Conservation (phyloP, 352 stramenopile genomes). For the Globisporangium iwayamae region DNA sequence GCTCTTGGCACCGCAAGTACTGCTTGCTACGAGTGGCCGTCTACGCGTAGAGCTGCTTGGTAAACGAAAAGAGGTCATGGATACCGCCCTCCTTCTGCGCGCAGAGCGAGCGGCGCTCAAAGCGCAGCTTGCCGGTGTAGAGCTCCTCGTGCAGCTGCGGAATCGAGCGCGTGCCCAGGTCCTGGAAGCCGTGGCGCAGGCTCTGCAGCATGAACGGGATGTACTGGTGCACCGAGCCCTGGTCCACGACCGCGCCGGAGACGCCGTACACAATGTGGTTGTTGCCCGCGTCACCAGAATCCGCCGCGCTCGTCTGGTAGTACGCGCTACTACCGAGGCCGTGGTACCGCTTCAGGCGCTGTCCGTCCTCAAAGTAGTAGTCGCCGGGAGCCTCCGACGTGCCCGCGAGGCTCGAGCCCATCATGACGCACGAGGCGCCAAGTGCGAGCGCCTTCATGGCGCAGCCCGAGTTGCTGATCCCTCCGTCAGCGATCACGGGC, state of each 20-base stretch:
- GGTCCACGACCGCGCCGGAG: slow-evolving; percentile 96
- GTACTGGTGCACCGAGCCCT: slow-evolving; percentile 96
- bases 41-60: slow-evolving; percentile 82
- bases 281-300: slow-evolving; percentile 58
- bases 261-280: slow-evolving; percentile 98
- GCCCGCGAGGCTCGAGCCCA: slow-evolving; percentile 96
- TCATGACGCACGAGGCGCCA: slow-evolving; percentile 98
- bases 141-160: slow-evolving; percentile 75
- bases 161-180: slow-evolving; percentile 91
- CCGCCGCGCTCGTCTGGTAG: slow-evolving; percentile 19
- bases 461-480: slow-evolving; percentile 95
- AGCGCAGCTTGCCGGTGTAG: slow-evolving; percentile 78
- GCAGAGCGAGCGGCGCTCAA: slow-evolving; percentile 96
- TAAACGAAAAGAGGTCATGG: slow-evolving; percentile 96
- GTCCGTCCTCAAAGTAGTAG: slow-evolving; percentile 99
- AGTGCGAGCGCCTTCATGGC: slow-evolving; percentile 97
- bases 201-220: slow-evolving; percentile 98
- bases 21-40: neutral
- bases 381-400: slow-evolving; percentile 97
- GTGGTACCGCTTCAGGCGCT: slow-evolving; percentile 98
- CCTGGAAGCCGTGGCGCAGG: slow-evolving; percentile 96
- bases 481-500: slow-evolving; percentile 97
- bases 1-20: neutral
- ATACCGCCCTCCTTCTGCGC: slow-evolving; percentile 97
- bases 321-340: slow-evolving; percentile 98